Conservation (phyloP, 768 basidiomycete species). For the Tricholoma matsutake region DNA sequence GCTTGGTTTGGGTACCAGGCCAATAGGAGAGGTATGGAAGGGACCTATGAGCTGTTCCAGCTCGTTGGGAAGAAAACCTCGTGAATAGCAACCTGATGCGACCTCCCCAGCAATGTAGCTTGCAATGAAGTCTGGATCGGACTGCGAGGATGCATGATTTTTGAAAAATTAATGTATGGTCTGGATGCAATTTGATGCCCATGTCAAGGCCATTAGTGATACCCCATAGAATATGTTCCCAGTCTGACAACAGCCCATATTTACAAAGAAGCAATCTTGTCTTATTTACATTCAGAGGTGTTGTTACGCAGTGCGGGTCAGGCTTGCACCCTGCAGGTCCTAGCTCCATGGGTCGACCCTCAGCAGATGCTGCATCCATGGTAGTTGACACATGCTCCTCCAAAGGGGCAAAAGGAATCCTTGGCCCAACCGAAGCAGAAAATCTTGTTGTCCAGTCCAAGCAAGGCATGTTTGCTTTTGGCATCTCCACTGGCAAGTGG, state of each 20-base stretch:
- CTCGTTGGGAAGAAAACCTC: too few species aligned
- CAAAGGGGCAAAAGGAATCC: too few species aligned
- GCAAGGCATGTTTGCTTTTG: too few species aligned
- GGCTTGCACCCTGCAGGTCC: too few species aligned
- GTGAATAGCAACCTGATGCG: neutral
- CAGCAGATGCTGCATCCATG: neutral
- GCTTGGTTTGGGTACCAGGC: conserved; percentile 34
- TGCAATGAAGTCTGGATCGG: neutral
- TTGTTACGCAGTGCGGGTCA: too few species aligned
- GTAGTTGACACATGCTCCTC: neutral
- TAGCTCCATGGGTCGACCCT: neutral
- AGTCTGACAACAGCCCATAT: neutral
- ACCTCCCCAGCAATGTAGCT: neutral
- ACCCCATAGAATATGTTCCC: neutral
- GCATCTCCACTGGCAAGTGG: too few species aligned
- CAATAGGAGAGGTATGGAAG: too few species aligned
- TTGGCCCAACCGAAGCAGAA: too few species aligned
- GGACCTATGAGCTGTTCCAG: too few species aligned
- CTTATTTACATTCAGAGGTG: neutral
- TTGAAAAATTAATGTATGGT: neutral
- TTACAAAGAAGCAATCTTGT: neutral
- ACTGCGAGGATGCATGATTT: too few species aligned
- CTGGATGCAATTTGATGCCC: neutral
- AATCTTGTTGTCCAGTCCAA: too few species aligned
- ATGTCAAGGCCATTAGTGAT: too few species aligned